Evolutionary conservation across 768 basidiomycete species (phyloP), one percentile per base, ranked within the genome.

Genomic region (Austroboletus eburneus): DNA sequence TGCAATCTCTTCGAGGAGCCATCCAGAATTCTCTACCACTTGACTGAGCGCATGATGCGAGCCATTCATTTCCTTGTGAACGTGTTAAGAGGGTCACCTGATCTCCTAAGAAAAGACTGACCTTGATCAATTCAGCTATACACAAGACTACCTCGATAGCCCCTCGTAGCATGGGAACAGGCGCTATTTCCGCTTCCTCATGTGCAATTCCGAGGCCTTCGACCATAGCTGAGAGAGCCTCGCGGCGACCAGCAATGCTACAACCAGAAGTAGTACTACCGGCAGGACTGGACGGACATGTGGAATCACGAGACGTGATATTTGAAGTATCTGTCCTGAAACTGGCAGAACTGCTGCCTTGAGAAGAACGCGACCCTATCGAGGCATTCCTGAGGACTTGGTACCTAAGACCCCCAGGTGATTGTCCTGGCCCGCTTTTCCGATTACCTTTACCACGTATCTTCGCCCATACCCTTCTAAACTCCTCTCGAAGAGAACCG

Each of bases 11-110:
- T 58, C 35, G 8, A 57, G 48, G 12, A 57, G 13, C 43, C 45
- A 50, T 9, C 48, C 56, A 21, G 56, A 50, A 16, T 27, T 20
- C 29, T 58, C 51, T 6, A 57, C 18, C 16, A 58, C 45, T 23
- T 50, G 45, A 16, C 14, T 18, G 13, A 51, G 55, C n/a, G 37
- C 32, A 29, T 57, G 56, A 25, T 57, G 56, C 5, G 36, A 27
- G 3, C 56, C 56, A 0, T 38, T 44, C 41, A 54, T 49, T 17
- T 24, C 46, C 56, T 55, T 33, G 8, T 3, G 42, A 45, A 12
- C 2, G 0, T n/a, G 25, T 1, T 55, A 1, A 57, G 45, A 27
- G 17, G 3, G 5, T 1, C 13, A 10, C 18, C n/a, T 0, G 14
- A 35, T 9, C 4, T 1, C n/a, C 20, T 3, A n/a, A 27, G 5